These are phyloP conservation scores for Ambrosia hybrid DNA, from an alignment of 140 eudicot species.

Conservation along the genomic window DNA sequence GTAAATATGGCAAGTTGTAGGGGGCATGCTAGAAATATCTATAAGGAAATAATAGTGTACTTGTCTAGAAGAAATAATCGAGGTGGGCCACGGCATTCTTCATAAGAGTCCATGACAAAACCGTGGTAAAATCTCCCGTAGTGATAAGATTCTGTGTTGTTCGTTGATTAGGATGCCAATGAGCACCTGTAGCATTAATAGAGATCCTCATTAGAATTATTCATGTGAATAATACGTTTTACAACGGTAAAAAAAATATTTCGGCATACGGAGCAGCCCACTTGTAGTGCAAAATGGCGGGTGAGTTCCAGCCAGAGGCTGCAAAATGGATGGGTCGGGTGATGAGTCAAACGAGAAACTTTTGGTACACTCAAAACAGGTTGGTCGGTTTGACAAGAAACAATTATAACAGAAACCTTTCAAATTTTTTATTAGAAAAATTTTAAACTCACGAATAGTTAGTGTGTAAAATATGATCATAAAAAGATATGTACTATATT, in stretches of 20 bases:
- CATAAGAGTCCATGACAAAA: conserved; percentile 86
- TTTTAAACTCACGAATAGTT: no score
- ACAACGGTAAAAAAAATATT: neutral
- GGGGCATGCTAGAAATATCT: conserved; percentile 8
- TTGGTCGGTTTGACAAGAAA: no score
- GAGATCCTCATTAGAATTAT: conserved; percentile 19
- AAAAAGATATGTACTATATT: neutral
- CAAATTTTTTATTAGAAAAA: no score
- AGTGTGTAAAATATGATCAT: no score
- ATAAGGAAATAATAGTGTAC: conserved; percentile 45
- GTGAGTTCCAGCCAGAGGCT: neutral
- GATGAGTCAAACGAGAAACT: no score
- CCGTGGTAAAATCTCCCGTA: conserved; percentile 83
- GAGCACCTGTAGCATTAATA: conserved; percentile 56
- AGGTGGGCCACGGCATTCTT: conserved; percentile 94
- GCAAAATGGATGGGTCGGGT: neutral
- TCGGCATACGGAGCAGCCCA: no score
- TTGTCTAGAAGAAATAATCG: conserved; percentile 93
- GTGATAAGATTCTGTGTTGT: conserved; percentile 65
- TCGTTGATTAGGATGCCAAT: conserved; percentile 78
- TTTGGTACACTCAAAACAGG: no score
- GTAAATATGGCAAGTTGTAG: conserved; percentile 15
- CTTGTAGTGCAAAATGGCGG: no score
- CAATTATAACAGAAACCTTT: no score
- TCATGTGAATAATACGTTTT: conserved; percentile 10